Evolutionary conservation across 805 yeast species (phyloP), one percentile per base, ranked within the genome.

Genomic region (Yarrowia deformans): DNA sequence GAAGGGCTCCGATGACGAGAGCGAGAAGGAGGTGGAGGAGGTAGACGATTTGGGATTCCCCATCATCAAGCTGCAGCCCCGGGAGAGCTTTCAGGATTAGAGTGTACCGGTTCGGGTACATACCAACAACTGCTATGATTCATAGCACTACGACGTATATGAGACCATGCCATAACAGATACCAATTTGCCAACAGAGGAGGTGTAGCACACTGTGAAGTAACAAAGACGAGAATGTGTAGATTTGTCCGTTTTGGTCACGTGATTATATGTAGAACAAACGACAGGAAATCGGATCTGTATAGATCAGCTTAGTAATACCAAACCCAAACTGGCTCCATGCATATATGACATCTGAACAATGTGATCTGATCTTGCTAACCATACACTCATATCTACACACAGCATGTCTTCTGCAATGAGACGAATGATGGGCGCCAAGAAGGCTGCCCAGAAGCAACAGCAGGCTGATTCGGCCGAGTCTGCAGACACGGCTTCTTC

Each of bases 371-470:
- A 56, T 16, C 16, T 10, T 40, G 9, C 14, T 52, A 43, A 54
- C 19, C 61, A 19, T 55, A 23, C 46, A 18, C 16, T 34, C 14
- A 3, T 34, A 34, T 8, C n/a, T 18, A n/a, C 58, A 39, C 14
- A 23, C 61, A 58, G 12, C 32, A 60, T 60, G 66, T 60, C 66
- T 34, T 60, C 66, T 4, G 66, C 66, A n/a, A 60, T 60, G 66
- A 45, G 66, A 60, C 50, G 66, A 29, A 60, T 60, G 66, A 60
- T 60, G 50, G 66, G 66, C 19, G 66, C 66, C 66, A 43, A 45
- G 16, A 60, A 60, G 66, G 66, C 52, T 5, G 66, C 66, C 66
- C 66, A 60, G 52, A 60, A 60, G 34, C 19, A 40, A 16, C 35
- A 40, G 23, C 35, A 40, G 23, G 64, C 34, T 19, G 64, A 58